phyloP scores from a whole-genome alignment of 768 basidiomycete species.

The Paxillus involutus region DNA sequence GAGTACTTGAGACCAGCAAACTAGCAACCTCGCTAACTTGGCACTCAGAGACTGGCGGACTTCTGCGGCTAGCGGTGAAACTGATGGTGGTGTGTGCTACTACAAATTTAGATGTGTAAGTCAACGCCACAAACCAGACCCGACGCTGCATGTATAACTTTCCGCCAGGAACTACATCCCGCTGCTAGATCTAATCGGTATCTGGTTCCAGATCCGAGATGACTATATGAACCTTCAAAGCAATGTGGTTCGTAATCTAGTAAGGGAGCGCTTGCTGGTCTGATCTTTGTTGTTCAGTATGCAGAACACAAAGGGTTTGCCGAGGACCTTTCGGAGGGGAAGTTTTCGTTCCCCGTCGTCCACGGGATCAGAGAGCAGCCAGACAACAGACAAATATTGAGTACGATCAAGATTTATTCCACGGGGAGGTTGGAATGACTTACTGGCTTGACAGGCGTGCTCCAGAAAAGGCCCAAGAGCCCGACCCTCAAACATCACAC shows the following conservation, averaged over 20 bases:
- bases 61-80: slow-evolving; percentile 88
- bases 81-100: slow-evolving; percentile 91
- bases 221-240: slow-evolving; percentile 45
- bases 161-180: slow-evolving; percentile 50
- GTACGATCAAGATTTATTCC: slow-evolving; percentile 46
- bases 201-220: slow-evolving; percentile 61
- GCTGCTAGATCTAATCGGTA: slow-evolving; percentile 54
- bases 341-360: slow-evolving; percentile 95
- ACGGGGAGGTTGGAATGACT: neutral
- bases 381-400: slow-evolving; percentile 78
- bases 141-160: neutral
- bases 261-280: too few species aligned
- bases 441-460: slow-evolving; percentile 58
- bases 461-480: slow-evolving; percentile 84
- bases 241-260: slow-evolving; percentile 9
- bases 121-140: neutral
- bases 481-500: slow-evolving; percentile 79
- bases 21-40: neutral
- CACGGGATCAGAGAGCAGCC: slow-evolving; percentile 82
- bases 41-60: slow-evolving; percentile 84
- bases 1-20: slow-evolving; percentile 14
- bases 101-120: slow-evolving; percentile 57
- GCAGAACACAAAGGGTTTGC: slow-evolving; percentile 83
- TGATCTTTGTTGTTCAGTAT: slow-evolving; percentile 54
- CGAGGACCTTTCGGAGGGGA: slow-evolving; percentile 94